Conservation (phyloP, 768 basidiomycete species). For the Rhodocollybia butyracea region DNA sequence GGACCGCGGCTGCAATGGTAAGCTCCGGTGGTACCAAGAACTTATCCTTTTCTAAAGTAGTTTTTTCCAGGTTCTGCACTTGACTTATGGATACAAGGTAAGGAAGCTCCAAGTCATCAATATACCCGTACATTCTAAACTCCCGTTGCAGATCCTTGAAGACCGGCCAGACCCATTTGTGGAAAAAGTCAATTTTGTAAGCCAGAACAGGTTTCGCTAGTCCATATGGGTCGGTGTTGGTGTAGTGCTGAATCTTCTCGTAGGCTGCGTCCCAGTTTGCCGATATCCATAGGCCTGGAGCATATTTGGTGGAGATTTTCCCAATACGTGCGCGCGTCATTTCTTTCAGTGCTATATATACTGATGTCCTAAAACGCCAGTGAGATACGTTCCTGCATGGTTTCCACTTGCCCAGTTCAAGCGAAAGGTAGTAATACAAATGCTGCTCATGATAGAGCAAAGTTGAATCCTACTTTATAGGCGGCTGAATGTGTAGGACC, state of each 20-base stretch:
- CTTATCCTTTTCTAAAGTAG: too few relatives aligned
- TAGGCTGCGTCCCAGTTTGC: not conserved
- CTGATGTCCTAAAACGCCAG: conserved; percentile 14
- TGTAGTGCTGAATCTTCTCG: not conserved
- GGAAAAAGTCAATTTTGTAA: not conserved
- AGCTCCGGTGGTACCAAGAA: not conserved
- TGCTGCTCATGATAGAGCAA: not conserved
- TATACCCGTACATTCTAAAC: too few relatives aligned
- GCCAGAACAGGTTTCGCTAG: not conserved
- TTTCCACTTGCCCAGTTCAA: conserved; percentile 32
- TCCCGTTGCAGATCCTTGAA: not conserved
- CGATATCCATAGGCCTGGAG: not conserved
- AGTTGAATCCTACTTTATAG: not conserved
- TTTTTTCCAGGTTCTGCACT: too few relatives aligned
- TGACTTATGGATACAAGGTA: conserved; percentile 3
- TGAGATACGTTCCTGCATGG: conserved; percentile 32
- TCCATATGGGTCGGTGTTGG: too few relatives aligned
- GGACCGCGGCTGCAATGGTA: conserved; percentile 2
- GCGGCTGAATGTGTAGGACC: not conserved
- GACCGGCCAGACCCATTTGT: too few relatives aligned
- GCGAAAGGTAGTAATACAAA: conserved; percentile 22
- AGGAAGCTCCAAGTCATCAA: too few relatives aligned
- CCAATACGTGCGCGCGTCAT: conserved; percentile 3
- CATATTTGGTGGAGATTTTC: conserved; percentile 5
- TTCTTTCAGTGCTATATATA: not conserved